phyloP scores from a whole-genome alignment of 2,329 filamentous ascomycete genomes.

The Sporothrix luriei region DNA sequence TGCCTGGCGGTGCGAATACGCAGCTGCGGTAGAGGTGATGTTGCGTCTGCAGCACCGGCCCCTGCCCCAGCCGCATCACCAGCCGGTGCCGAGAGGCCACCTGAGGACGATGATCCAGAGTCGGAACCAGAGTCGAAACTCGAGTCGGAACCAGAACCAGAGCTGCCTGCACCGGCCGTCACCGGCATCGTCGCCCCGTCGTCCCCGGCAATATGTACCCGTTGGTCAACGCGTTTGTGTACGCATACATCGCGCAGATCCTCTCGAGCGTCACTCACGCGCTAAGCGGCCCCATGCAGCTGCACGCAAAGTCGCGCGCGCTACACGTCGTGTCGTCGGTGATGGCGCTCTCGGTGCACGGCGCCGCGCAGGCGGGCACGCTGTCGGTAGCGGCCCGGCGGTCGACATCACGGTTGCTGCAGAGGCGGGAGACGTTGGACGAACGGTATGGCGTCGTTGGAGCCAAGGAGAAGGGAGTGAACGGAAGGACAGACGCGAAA shows the following conservation, averaged over 20 bases:
- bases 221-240: not conserved
- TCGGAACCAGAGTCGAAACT: not conserved
- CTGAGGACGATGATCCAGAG: constrained; percentile 19
- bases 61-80: constrained; percentile 21
- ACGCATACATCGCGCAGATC: not conserved
- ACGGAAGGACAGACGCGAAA: too few relatives aligned
- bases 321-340: constrained; percentile 32
- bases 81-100: constrained; percentile 22
- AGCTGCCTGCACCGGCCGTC: not conserved
- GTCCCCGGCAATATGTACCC: not conserved
- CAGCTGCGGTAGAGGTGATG: constrained; percentile 32
- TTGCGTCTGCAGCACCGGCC: not conserved
- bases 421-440: not conserved
- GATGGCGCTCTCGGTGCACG: constrained; percentile 32
- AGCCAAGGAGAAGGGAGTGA: too few relatives aligned
- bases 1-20: constrained; percentile 37
- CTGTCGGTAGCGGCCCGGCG: not conserved
- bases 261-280: constrained; percentile 18
- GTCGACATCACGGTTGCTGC: not conserved
- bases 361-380: constrained; percentile 29
- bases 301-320: constrained; percentile 30
- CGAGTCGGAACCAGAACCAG: constrained; percentile 9
- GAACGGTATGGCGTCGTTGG: not conserved
- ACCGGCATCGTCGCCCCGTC: not conserved
- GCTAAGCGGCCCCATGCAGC: constrained; percentile 27